Evolutionary conservation across 129 eudicot species (phyloP), one percentile per base, ranked within the genome.

Genomic region (Helianthus tuberosus): DNA sequence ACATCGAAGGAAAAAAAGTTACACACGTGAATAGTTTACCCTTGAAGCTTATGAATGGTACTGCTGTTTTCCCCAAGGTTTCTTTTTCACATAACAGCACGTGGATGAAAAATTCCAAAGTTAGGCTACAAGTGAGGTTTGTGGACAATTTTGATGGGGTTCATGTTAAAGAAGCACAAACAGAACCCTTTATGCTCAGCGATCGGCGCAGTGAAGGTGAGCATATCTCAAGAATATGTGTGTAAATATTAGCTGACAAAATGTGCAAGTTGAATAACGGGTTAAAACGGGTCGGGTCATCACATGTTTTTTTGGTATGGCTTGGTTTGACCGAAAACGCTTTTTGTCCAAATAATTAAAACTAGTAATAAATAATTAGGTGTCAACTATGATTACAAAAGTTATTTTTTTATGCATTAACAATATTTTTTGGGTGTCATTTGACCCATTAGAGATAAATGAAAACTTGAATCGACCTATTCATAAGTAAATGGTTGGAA

Each of bases 181-280:
- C 98, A 25, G 90, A 90, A 14, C 77, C 92, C 15, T 87, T 93
- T 70, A 27, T 79, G 57, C 87, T 93, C 53, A 80, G 79, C 71
- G 98, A 93, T 80, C 81, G 83, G 48, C 93, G 96, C 50, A 89
- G 81, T 65, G 86, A 83, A 83, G 85, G 98, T 92, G 82, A 85
- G 91, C 48, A 20, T 17, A 35, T 13, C 8, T 58, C 5, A 58
- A 8, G 64, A 58, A 27, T 27, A 15, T 10, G 64, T 58, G 39
- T 25, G 36, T 58, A 58, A 10, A 23, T 25, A 58, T 20, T 20
- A 20, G 23, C 23, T 20, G 23, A 20, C 23, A 20, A 20, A 20
- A 20, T 20, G 23, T 20, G 23, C 23, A 20, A 20, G 23, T 20
- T 20, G 23, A 20, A 20, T 20, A 20, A 20, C 0, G 23, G 23